Percentiles rank a stretch among this genome's conserved stretches.
Evolutionary conservation across 768 basidiomycete genomes (phyloP).

Genomic region (Hericium coralloides): DNA sequence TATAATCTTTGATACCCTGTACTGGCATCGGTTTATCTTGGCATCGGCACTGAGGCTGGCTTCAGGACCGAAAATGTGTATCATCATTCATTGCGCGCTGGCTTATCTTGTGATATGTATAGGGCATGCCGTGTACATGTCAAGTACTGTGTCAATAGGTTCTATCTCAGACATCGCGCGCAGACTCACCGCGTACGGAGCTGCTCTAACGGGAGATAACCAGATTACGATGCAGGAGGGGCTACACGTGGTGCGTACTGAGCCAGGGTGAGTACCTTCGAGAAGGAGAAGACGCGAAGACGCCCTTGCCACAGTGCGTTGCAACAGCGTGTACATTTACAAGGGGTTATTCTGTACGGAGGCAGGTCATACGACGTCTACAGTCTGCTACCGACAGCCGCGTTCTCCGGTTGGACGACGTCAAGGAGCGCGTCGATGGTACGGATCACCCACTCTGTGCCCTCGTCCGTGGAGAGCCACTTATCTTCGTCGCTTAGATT

Average conservation of each 20-base stretch:
- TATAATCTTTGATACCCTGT: slow-evolving; percentile 27
- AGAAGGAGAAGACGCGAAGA: no score
- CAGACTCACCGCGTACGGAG: not conserved
- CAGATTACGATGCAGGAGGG: not conserved
- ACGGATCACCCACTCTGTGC: slow-evolving; percentile 82
- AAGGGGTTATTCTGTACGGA: not conserved
- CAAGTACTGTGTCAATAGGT: slow-evolving; percentile 7
- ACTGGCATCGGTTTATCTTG: slow-evolving; percentile 4
- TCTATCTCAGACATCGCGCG: slow-evolving; percentile 6
- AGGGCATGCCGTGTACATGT: slow-evolving; percentile 13
- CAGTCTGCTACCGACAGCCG: slow-evolving; percentile 43
- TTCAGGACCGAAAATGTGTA: slow-evolving; percentile 8
- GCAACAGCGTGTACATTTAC: slow-evolving; percentile 5
- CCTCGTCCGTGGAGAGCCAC: slow-evolving; percentile 81
- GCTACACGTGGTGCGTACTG: not conserved
- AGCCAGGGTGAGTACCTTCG: not conserved
- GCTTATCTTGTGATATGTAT: slow-evolving; percentile 15
- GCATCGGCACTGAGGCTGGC: slow-evolving; percentile 12
- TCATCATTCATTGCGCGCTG: slow-evolving; percentile 4
- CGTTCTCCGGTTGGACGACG: slow-evolving; percentile 39
- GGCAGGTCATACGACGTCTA: slow-evolving; percentile 25
- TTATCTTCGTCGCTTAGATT: slow-evolving; percentile 59
- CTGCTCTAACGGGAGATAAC: no score
- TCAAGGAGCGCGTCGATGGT: slow-evolving; percentile 76
- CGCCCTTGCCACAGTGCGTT: not conserved